Evolutionary conservation across 2,329 filamentous ascomycete species (phyloP), one percentile per base, ranked within the genome.

Genomic region (Orbilia quercus): DNA sequence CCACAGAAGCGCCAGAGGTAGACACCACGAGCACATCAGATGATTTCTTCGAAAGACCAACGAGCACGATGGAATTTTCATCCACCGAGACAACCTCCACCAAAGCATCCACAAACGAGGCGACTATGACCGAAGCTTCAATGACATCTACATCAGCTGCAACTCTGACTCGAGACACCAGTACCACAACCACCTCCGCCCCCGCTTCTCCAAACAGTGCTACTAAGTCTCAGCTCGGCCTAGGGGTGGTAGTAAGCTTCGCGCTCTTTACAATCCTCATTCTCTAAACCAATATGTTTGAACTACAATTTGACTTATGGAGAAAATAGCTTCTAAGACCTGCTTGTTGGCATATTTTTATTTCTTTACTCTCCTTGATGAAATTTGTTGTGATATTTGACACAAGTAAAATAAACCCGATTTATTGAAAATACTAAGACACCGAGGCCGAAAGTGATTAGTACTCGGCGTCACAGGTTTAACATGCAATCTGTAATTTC

Each of bases 161-260:
- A 16, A 45, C 55, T 11, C 18, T 16, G 4, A 54, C 28, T 25
- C 62, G 38, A 1, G 31, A 31, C 11, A 28, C 44, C 34, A 42
- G 25, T 23, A 44, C 60, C 16, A 58, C 63, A 36, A 51, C 62
- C 1, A 51, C 53, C 1, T 40, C 51, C 11, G 42, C 62, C 1
- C 38, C 50, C 2, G 44, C 51, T 5, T 38, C 60, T 16, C 42
- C 62, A 12, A 58, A 58, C 16, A 57, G 53, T 22, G 59, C 28
- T 16, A 12, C 44, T 2, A 72, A 53, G 45, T 58, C 20, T 22
- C 58, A 64, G 42, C 3, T 72, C 2, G 47, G 59, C 7, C 45
- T 72, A 9, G 51, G 55, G 3, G 11, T 40, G 6, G 34, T 47
- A 11, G 50, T 40, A 23, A 45, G 50, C 0, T 23, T 64, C 3